These are phyloP conservation scores for Poteriospumella lacustris DNA, from an alignment of 108 stramenopile species.

Conservation along the genomic window DNA sequence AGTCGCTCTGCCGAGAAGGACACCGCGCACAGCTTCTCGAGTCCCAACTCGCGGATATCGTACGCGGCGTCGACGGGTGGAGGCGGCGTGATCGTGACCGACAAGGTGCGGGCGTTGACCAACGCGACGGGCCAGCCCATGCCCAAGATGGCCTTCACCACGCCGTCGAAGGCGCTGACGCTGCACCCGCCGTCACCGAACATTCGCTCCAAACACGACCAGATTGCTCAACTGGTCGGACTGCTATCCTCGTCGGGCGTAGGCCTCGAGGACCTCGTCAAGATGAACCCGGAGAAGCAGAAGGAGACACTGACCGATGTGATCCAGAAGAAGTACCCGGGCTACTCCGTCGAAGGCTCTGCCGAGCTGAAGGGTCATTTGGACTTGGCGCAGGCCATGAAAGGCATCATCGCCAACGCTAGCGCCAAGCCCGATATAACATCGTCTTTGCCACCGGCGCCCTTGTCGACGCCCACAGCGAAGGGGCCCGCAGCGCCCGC, in stretches of 20 bases:
- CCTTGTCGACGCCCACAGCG: no score
- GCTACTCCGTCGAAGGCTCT: not conserved
- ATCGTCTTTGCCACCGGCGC: no score
- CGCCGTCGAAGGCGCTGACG: no score
- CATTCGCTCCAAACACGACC: constrained; percentile 1
- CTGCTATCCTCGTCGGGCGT: not conserved
- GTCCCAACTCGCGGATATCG: not conserved
- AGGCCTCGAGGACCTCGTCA: not conserved
- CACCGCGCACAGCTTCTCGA: not conserved
- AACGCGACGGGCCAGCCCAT: not conserved
- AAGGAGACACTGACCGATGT: not conserved
- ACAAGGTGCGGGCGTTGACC: not conserved
- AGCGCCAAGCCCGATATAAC: no score
- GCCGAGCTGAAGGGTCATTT: no score
- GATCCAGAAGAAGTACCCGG: not conserved
- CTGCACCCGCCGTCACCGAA: not conserved
- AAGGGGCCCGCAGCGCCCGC: no score
- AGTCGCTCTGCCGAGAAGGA: not conserved
- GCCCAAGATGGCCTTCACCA: not conserved
- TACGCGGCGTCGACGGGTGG: not conserved
- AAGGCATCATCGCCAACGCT: no score
- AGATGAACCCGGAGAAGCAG: not conserved
- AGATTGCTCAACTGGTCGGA: not conserved
- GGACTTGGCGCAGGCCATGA: not conserved
- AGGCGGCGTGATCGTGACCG: not conserved